Evolutionary conservation across 2,329 filamentous ascomycete species (phyloP), one percentile per base, ranked within the genome.

Genomic region (Lasiodiplodia sp.): DNA sequence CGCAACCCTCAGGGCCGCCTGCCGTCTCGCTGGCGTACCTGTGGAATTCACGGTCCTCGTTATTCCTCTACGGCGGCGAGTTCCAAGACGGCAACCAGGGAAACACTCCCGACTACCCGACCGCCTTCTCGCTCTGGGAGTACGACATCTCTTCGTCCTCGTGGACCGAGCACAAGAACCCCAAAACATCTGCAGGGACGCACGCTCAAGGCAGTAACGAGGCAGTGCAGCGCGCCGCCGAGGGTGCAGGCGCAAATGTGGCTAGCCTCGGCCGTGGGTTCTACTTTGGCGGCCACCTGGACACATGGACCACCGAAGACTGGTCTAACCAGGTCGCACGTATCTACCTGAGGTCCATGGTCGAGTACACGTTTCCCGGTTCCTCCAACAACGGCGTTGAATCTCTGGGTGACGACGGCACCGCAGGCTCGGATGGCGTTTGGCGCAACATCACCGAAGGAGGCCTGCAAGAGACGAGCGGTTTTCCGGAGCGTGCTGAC

Each of bases 241-340:
- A 94, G 76, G 92, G 92, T 7, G 90, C 92, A 12, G 91, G 91
- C 0, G 79, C 92, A 16, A 91, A 88, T 34, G 88, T 94, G 0
- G 87, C 90, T 0, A 87, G 89, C 66, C 80, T 93, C 0, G 91
- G 91, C 0, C 80, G 90, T 57, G 92, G 90, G 38, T 94, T 89
- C 84, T 94, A 93, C 77, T 94, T 94, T 78, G 92, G 91, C 31
- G 92, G 92, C 0, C 92, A 94, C 77, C 81, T 92, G 6, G 91
- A 94, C 76, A 83, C 82, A 31, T 86, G 87, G 69, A 89, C 86
- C 0, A 88, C 87, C 2, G 77, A 83, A 71, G 91, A 88, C 14
- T 94, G 92, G 92, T 89, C 88, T n/a, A 86, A 87, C 63, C 84
- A 87, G 66, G 83, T 88, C 25, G 79, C 83, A 0, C 84, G 91